Base-by-base conservation (phyloP, 108 stramenopile species). In the Nitzschia sp. region DNA sequence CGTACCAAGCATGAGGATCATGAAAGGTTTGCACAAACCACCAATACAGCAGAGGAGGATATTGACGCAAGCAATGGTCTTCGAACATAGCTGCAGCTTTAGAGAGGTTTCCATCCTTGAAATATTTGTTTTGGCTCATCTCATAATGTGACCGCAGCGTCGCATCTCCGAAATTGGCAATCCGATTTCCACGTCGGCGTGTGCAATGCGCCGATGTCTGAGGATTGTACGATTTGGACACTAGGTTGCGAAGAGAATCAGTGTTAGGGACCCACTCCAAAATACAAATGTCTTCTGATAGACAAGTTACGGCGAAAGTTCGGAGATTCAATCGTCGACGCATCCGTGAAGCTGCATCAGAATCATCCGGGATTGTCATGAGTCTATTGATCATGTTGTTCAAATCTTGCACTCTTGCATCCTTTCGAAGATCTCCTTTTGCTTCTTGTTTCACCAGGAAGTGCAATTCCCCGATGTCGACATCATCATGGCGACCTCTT, bases 361-460 rank as follows among this genome's bases (percentile, higher is more conserved):
- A 57, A n/a, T 72, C 64, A 39, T 74, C 75, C 19, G 92, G 78
- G 7, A 73, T 58, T 10, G 81, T 64, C 77, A 98, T 80, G 15
- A 99, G 77, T 20, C 98, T 86, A 70, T 99, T 99, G 52, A 98
- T 93, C 34, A 96, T 93, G 59, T 89, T 95, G 73, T 94, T 96
- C 54, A 97, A 79, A 63, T 99, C 99, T 84, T 98, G 98, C 41
- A 99, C 92, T 50, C 98, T 87, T 29, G 97, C 95, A 72, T 99
- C 99, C 84, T 99, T 99, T 24, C 99, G 80, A 34, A 99, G 84
- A 67, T 99, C 99, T 10, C 99, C 99, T 63, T 94, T 90, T 20
- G 83, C 88, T 70, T 99, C 99, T 73, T 95, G 88, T 77, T 99
- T 99, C 39, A 98, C 93, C 24, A 99, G 86, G 59, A 99, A 97